These are phyloP conservation scores for Thinopyrum elongatum DNA, from an alignment of 176 grass and related monocot genomes.

Conservation along the genomic window DNA sequence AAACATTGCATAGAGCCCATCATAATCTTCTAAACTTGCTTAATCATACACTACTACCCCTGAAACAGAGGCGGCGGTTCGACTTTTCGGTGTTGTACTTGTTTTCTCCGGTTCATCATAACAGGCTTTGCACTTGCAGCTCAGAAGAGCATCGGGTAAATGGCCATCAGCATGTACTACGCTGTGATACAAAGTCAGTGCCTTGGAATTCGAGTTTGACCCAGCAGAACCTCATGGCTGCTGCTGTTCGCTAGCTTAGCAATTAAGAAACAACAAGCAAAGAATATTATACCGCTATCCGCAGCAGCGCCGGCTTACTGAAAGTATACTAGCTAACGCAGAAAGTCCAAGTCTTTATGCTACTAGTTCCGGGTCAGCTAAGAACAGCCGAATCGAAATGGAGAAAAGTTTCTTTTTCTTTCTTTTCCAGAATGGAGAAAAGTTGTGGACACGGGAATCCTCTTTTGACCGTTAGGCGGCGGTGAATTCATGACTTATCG, in stretches of 20 bases:
- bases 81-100: not conserved
- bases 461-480: slow-evolving; percentile 5
- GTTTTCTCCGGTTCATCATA: not conserved
- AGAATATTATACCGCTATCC: not conserved
- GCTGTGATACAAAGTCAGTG: not conserved
- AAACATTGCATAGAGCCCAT: not conserved
- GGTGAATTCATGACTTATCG: not conserved
- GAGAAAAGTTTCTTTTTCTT: not conserved
- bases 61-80: not conserved
- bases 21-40: not conserved
- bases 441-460: not conserved
- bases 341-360: not conserved
- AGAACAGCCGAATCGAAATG: not conserved
- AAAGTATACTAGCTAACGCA: not conserved
- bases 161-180: not conserved
- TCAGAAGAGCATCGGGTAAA: not conserved
- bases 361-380: not conserved
- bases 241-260: not conserved
- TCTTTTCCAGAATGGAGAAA: not conserved
- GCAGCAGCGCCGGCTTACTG: not conserved
- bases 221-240: not conserved
- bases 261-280: not conserved
- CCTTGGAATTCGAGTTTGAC: slow-evolving; percentile 39
- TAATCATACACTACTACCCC: not conserved
- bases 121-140: not conserved